Base-by-base conservation (phyloP, 129 eudicot species). In the Rutidosis leptorrhynchoides region DNA sequence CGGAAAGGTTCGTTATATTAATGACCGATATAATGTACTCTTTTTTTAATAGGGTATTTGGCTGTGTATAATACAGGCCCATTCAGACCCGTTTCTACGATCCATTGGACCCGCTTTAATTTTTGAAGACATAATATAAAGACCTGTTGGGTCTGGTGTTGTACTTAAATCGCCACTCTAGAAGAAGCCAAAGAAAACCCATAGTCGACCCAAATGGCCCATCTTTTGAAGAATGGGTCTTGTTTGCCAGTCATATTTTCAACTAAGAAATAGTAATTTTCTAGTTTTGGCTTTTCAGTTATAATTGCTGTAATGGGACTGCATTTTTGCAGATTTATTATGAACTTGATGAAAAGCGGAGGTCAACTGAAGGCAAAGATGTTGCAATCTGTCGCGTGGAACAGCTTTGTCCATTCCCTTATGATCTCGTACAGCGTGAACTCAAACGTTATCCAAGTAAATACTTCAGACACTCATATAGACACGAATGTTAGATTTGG, bases 361-460 rank as follows among this genome's bases (percentile, higher is more conserved):
- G 58, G 73, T 79, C 87, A 46, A 72, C 67, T 0, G 71, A 59
- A 49, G 72, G 80, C 73, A 87, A 81, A 54, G 96, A 91, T 54
- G 62, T 91, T 25, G 97, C 97, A 21, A 85, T 91, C 45, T 91
- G 97, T 77, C 83, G n/a, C n/a, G n/a, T n/a, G n/a, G n/a, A n/a
- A n/a, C n/a, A n/a, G n/a, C n/a, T n/a, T n/a, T n/a, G n/a, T n/a
- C n/a, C n/a, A n/a, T n/a, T n/a, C n/a, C n/a, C n/a, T n/a, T n/a
- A n/a, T n/a, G n/a, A n/a, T n/a, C n/a, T n/a, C n/a, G 97, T 85
- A 70, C 94, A 87, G 82, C 94, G 97, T 45, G 97, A 91, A 74
- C 80, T 91, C 49, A 91, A 91, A 67, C 84, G 97, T 70, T 91
- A 91, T 85, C n/a, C 97, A 62, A 87, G 97, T 91, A 85, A 42